Evolutionary conservation across 805 yeast species (phyloP).

Genomic region (Yamadazyma tumulicola): DNA sequence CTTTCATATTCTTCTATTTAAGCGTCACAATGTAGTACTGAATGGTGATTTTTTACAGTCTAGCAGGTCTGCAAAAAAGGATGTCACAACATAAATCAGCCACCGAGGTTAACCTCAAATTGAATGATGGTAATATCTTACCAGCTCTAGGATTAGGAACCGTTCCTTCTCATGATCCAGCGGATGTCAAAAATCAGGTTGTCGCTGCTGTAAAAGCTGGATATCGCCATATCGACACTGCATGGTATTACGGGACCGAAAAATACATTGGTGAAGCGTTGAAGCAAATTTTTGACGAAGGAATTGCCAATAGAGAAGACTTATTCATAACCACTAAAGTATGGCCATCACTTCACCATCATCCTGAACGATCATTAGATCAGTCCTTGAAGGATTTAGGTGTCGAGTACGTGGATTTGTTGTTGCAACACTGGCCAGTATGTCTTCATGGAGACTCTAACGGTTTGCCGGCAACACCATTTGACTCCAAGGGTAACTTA

Average conservation of each 20-base stretch:
- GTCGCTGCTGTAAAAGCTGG: conserved; percentile 41
- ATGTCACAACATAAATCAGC: conserved; percentile 16
- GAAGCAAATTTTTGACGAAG: conserved; percentile 45
- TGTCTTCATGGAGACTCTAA: conserved; percentile 37
- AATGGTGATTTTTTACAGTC: no score
- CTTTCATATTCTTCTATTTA: no score
- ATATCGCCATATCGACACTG: conserved; percentile 50
- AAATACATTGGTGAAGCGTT: conserved; percentile 42
- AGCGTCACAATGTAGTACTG: no score
- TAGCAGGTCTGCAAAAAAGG: no score
- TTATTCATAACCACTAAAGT: conserved; percentile 36
- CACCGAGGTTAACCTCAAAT: conserved; percentile 39
- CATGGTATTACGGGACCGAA: conserved; percentile 49
- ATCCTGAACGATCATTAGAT: conserved; percentile 40
- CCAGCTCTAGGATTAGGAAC: conserved; percentile 71
- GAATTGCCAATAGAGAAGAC: conserved; percentile 47
- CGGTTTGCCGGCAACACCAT: conserved; percentile 36
- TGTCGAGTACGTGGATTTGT: conserved; percentile 44
- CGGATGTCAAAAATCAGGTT: conserved; percentile 31
- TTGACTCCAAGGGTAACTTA: conserved; percentile 32
- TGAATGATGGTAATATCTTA: conserved; percentile 55
- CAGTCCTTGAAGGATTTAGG: conserved; percentile 38
- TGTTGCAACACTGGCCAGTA: conserved; percentile 52
- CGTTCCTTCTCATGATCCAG: conserved; percentile 28
- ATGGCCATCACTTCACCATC: conserved; percentile 42